Conservation (phyloP, 768 basidiomycete species). For the button mushroom (Agaricus bisporus) region DNA sequence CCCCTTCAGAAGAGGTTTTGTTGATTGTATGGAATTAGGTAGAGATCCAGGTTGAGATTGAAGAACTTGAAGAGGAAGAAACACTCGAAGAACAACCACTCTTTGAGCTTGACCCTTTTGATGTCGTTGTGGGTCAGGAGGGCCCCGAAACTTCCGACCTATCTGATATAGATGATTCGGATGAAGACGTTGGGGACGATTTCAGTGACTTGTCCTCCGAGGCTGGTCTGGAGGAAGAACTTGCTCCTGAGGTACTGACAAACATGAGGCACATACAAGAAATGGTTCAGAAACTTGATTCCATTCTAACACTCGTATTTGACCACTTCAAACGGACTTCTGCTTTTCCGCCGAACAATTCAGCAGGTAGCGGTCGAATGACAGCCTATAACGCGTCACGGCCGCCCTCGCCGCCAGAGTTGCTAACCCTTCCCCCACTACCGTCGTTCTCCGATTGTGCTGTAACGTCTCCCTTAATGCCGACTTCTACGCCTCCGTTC, state of each 20-base stretch:
- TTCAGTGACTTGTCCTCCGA: slow-evolving; percentile 79
- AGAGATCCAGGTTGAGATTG: slow-evolving; percentile 94
- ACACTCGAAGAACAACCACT: slow-evolving; percentile 35
- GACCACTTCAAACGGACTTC: slow-evolving; percentile 68
- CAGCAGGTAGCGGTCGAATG: background rate
- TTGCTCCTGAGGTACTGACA: slow-evolving; percentile 36
- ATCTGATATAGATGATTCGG: slow-evolving; percentile 47
- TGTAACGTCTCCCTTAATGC: slow-evolving; percentile 7
- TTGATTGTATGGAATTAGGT: slow-evolving; percentile 43
- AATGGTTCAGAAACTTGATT: slow-evolving; percentile 91
- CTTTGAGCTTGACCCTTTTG: slow-evolving; percentile 83
- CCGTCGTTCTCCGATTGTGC: slow-evolving; percentile 1
- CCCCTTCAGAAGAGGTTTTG: background rate
- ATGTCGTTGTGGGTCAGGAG: slow-evolving; percentile 76
- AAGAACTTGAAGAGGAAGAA: slow-evolving; percentile 77
- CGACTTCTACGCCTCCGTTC: slow-evolving; percentile 5
- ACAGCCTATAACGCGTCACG: slow-evolving; percentile 15
- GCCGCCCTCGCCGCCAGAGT: slow-evolving; percentile 25
- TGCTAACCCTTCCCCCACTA: slow-evolving; percentile 27
- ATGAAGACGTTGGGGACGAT: slow-evolving; percentile 45
- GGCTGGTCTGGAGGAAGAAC: slow-evolving; percentile 39
- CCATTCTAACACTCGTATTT: slow-evolving; percentile 79
- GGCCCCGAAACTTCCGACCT: slow-evolving; percentile 25
- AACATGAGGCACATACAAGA: slow-evolving; percentile 69
- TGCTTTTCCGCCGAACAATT: slow-evolving; percentile 3